These are phyloP conservation scores for Nicotiana sylvestris DNA, from an alignment of 257 asterid species.

Conservation along the genomic window DNA sequence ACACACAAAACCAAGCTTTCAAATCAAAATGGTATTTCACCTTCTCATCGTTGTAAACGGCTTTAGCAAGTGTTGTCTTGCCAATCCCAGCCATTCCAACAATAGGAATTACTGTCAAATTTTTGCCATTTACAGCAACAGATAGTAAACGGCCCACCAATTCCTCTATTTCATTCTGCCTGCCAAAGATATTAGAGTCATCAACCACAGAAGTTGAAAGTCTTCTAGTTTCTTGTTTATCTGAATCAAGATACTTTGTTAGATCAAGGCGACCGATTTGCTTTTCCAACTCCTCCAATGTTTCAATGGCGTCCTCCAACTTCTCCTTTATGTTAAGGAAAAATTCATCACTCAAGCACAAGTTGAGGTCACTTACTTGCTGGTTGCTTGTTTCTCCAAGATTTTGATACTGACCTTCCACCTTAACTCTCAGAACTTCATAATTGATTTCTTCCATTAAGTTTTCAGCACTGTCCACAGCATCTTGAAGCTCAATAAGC, in stretches of 20 bases:
- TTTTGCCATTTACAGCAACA: background rate
- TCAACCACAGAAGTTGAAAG: slow-evolving; percentile 24
- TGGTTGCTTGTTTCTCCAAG: background rate
- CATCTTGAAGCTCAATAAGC: slow-evolving; percentile 6
- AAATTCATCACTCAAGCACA: background rate
- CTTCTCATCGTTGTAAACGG: slow-evolving; percentile 34
- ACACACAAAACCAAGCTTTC: slow-evolving; percentile 52
- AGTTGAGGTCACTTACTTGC: background rate
- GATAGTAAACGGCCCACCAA: background rate
- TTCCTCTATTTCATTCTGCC: slow-evolving; percentile 10
- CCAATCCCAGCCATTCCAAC: slow-evolving; percentile 44
- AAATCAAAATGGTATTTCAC: slow-evolving; percentile 31
- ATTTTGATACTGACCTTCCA: background rate
- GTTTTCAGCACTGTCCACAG: slow-evolving; percentile 9
- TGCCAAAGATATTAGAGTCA: background rate
- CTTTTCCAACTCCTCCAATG: background rate
- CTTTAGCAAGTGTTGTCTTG: slow-evolving; percentile 57
- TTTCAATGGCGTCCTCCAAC: background rate
- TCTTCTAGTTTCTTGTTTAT: background rate
- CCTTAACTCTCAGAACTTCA: slow-evolving; percentile 8
- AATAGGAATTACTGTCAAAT: background rate
- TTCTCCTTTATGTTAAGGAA: background rate
- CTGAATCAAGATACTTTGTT: background rate
- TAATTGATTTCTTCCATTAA: slow-evolving; percentile 17
- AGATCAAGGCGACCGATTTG: background rate